A percentile compares a stretch with the other conserved stretches of the same genome.
phyloP scores from a whole-genome alignment of 768 basidiomycete genomes.

The Amyloporia xantha region DNA sequence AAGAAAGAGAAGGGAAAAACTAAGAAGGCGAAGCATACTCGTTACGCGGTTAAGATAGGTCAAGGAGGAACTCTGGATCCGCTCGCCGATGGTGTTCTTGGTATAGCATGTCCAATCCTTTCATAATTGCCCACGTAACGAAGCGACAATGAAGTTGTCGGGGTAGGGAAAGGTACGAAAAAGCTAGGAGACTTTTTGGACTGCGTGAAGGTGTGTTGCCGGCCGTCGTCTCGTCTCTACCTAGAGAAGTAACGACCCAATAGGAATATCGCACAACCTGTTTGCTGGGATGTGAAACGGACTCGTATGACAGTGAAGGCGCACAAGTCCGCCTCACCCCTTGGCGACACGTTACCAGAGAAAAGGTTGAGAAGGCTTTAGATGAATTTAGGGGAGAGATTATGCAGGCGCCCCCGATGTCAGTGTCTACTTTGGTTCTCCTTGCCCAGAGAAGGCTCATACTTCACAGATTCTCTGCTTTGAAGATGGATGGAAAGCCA shows the following conservation, averaged over 20 bases:
- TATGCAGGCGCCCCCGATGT: conserved; percentile 91
- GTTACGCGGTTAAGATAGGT: conserved; percentile 68
- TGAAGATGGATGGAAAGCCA: conserved; percentile 97
- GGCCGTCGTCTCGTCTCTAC: too few species aligned
- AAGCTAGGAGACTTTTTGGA: conserved; percentile 75
- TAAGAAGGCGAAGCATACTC: conserved; percentile 30
- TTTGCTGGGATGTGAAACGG: conserved; percentile 90
- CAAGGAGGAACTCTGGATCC: conserved; percentile 97
- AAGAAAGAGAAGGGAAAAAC: conserved; percentile 42
- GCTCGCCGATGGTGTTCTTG: conserved; percentile 70
- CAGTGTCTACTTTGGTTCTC: conserved; percentile 13
- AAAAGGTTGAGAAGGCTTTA: conserved; percentile 63
- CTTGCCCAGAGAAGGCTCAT: conserved; percentile 2
- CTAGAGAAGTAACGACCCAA: too few species aligned
- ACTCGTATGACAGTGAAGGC: conserved; percentile 91
- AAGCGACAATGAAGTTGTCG: conserved; percentile 55
- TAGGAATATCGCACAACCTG: conserved; percentile 92
- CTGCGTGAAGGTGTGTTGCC: conserved; percentile 70
- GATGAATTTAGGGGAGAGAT: conserved; percentile 81
- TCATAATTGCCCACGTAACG: neutral
- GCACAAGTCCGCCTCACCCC: conserved; percentile 67
- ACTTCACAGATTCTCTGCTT: conserved; percentile 77
- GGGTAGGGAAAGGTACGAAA: conserved; percentile 87
- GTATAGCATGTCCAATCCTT: conserved; percentile 8
- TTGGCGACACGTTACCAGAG: conserved; percentile 79